Evolutionary conservation across 2,329 filamentous ascomycete species (phyloP), one percentile per base, ranked within the genome.

Genomic region (Pezicula neosporulosa): DNA sequence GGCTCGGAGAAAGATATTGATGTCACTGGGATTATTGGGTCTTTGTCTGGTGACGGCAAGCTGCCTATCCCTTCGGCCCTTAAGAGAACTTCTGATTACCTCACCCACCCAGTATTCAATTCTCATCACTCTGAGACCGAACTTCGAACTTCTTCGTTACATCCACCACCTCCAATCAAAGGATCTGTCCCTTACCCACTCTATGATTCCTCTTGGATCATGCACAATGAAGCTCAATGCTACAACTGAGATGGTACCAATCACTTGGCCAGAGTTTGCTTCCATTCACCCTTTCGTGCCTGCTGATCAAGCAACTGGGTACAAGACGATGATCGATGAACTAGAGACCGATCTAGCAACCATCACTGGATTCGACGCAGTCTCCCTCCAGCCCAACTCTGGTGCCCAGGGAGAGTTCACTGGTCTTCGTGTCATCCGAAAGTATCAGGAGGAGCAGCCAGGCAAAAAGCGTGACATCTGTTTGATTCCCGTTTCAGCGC

Each of bases 161-260:
- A 96, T 97, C 62, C 80, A 93, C 66, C 90, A 96, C 67, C 78
- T 97, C 5, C 88, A 96, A 68, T 96, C 91, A 47, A 97, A 96
- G 75, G 93, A 97, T 67, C 75, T 97, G 13, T 97, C 93, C 1
- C 78, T 97, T 5, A 89, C 92, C 2, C 93, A 97, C 73, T 97
- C 92, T 15, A 97, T 97, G 93, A 97, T 97, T 55, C 91, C 93
- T 2, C 81, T 97, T 1, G 93, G 93, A 18, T 97, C 93, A 1
- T 97, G 93, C 77, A 97, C 93, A 13, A 97, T 97, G 93, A 97
- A 97, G 77, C 83, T 97, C 48, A 97, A 97, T 68, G 89, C 88
- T 39, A 94, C 92, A 3, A 89, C 89, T 0, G 90, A 97, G 74
- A 97, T 97, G 93, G 81, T 89, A 15, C 87, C 92, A 7, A 80